Percentiles rank a stretch among this genome's conserved stretches.
Conservation (phyloP, 1,139 yeast genomes). For the Kodamaea sp. region DNA sequence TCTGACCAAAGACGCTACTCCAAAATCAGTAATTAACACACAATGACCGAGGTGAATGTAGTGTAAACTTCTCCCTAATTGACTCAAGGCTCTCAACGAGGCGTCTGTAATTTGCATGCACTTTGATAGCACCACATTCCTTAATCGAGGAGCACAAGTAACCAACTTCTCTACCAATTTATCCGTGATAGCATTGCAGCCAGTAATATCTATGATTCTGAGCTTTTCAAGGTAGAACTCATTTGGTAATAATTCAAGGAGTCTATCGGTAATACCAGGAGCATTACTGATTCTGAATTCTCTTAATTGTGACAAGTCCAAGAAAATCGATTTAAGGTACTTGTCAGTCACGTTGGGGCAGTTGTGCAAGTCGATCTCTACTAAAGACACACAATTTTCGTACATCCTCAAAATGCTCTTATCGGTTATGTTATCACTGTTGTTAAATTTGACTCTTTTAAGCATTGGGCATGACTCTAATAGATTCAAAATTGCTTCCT, state of each 20-base stretch:
- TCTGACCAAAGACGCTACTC: conserved; percentile 74
- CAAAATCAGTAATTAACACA: conserved; percentile 83
- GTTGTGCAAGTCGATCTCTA: conserved; percentile 86
- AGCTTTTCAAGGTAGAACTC: conserved; percentile 51
- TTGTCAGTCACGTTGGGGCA: conserved; percentile 74
- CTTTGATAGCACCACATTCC: conserved; percentile 87
- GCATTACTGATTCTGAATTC: conserved; percentile 84
- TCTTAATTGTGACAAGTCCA: conserved; percentile 66
- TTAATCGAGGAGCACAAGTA: conserved; percentile 73
- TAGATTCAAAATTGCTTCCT: conserved; percentile 61
- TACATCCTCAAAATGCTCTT: conserved; percentile 65
- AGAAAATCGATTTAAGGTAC: conserved; percentile 61
- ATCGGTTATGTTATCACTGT: conserved; percentile 69
- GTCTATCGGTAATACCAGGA: conserved; percentile 64
- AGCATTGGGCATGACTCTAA: conserved; percentile 69
- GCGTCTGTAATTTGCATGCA: conserved; percentile 87
- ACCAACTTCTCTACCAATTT: conserved; percentile 74
- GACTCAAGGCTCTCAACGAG: conserved; percentile 69
- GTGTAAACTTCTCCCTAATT: conserved; percentile 79
- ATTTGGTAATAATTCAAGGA: conserved; percentile 50
- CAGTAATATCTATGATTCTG: conserved; percentile 82
- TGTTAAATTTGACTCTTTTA: conserved; percentile 80
- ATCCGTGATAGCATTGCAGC: conserved; percentile 82
- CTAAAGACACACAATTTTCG: conserved; percentile 70
- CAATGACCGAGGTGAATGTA: conserved; percentile 95